These are phyloP conservation scores for Tetrahymena malaccensis DNA, from an alignment of 73 alveolate genomes.

Conservation along the genomic window DNA sequence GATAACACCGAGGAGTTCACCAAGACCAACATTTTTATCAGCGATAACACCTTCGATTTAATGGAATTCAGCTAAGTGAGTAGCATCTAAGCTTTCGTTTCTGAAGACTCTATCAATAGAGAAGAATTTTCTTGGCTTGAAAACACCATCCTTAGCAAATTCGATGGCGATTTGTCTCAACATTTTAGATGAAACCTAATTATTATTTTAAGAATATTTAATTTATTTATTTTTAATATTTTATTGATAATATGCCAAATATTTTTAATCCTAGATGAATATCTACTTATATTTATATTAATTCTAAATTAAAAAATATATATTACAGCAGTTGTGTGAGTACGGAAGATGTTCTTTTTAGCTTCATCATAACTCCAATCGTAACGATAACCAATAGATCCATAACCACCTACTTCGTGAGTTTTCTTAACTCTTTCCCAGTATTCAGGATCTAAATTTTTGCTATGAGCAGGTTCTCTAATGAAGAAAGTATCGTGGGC, in stretches of 20 bases:
- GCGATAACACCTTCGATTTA: constrained; percentile 99
- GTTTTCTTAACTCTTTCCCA: constrained; percentile 89
- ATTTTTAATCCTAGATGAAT: not conserved
- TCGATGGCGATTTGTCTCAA: constrained; percentile 33
- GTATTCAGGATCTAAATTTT: constrained; percentile 78
- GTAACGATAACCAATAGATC: constrained; percentile 97
- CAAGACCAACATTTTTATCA: constrained; percentile 93
- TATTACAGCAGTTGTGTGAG: constrained; percentile 99
- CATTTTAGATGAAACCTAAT: constrained; percentile 27
- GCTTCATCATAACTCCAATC: constrained; percentile 97
- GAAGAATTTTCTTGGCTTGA: constrained; percentile 98
- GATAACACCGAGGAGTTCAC: constrained; percentile 90
- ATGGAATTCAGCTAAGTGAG: constrained; percentile 99
- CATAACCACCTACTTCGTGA: constrained; percentile 97
- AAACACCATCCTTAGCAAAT: constrained; percentile 74
- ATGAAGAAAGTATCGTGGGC: constrained; percentile 99
- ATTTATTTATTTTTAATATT: too few species aligned
- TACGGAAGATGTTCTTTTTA: constrained; percentile 95
- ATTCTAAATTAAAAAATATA: constrained; percentile 19
- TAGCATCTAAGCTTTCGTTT: constrained; percentile 99
- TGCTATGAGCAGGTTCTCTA: constrained; percentile 62
- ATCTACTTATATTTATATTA: constrained; percentile 74
- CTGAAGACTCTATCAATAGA: constrained; percentile 99
- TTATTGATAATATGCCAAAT: too few species aligned
- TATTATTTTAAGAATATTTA: not conserved